Base-by-base conservation (phyloP, 2,329 filamentous ascomycete species). In the Pseudocercospora fijiensis region DNA sequence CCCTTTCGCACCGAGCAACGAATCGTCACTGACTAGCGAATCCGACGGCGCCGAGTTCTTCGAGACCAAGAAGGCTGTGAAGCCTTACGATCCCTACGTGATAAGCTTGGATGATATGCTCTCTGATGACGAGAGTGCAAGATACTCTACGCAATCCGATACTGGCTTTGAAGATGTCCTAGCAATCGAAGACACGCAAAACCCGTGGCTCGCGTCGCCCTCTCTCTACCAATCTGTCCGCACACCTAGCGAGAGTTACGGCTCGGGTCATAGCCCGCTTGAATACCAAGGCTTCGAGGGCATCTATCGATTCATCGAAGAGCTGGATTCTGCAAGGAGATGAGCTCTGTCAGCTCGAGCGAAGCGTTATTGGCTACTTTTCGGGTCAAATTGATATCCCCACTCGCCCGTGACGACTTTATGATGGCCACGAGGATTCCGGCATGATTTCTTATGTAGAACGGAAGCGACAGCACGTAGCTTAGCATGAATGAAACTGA, bases 1-100 rank as follows among this genome's bases (percentile, higher is more conserved):
- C 72, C 94, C 94, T 0, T 96, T 92, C 72, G 93, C 93, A 0
- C 90, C 93, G 0, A 87, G 82, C 65, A 75, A 80, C 55, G 78
- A 80, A 53, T 79, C 82, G 27, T 64, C 65, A 49, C 64, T 70
- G 10, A 68, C 60, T 24, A 78, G 85, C 63, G 78, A 76, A 59
- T 78, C 77, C 72, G 81, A 76, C 70, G 80, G 49, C 16, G 63
- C 60, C n/a, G 62, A 69, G 30, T 57, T 67, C 20, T 69, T 60
- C 63, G 63, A 68, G n/a, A 51, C 61, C 20, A 49, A 56, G 13
- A 66, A 67, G 51, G 60, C 61, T 1, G 2, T 60, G 37, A 66
- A 64, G 61, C 57, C 60, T 26, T 51, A 61, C 18, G 60, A 66
- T 24, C 58, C 61, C 18, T 62, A 70, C 8, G 65, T 71, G 9